Percentiles rank a stretch among this genome's conserved stretches.
These are phyloP conservation scores for Cornus suecica DNA, from an alignment of 148 eudicot species.

Conservation along the genomic window DNA sequence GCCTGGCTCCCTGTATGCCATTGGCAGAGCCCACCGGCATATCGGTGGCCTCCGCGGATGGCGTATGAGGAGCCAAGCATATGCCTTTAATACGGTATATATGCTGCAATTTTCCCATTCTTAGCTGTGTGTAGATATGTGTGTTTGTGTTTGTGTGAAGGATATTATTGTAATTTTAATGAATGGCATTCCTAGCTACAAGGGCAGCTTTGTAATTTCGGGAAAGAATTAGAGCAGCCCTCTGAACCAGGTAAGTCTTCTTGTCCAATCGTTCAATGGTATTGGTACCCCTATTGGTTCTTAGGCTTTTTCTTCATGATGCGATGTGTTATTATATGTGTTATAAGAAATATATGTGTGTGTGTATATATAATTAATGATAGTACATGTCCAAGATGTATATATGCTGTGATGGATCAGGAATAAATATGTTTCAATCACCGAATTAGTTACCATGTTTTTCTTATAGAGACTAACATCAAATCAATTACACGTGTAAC, in stretches of 20 bases:
- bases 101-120: background rate
- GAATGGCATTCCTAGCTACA: background rate
- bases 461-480: background rate
- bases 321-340: background rate
- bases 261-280: no score
- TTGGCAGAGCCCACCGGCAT: conserved; percentile 43
- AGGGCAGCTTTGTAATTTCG: conserved; percentile 3
- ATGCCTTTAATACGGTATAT: conserved; percentile 8
- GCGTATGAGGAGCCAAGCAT: conserved; percentile 81
- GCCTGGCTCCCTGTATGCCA: conserved; percentile 88
- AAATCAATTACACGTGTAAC: background rate
- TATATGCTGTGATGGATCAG: no score
- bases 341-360: background rate
- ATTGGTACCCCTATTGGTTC: background rate
- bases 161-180: no score
- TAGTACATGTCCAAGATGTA: no score
- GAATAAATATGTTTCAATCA: background rate
- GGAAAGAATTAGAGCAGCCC: background rate
- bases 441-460: background rate
- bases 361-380: background rate
- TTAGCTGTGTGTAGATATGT: no score
- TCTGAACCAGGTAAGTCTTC: background rate
- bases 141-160: no score
- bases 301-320: background rate
- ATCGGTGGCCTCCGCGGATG: conserved; percentile 51